These are phyloP conservation scores for Dendrobium catenatum DNA, from an alignment of 106 monocot species.

Conservation along the genomic window DNA sequence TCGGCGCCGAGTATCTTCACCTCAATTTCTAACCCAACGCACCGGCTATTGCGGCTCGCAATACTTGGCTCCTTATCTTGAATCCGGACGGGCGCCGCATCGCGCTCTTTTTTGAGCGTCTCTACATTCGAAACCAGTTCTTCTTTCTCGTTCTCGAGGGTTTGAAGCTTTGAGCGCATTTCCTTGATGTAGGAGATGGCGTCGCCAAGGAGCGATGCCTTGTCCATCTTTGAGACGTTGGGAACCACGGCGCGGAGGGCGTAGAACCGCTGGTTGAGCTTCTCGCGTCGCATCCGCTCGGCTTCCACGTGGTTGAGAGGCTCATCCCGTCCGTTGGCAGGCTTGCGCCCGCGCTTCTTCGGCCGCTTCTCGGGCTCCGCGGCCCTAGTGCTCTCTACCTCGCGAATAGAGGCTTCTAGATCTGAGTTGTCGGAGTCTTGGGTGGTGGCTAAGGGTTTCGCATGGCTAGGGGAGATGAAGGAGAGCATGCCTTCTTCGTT, in stretches of 20 bases:
- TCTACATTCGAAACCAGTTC: slow-evolving; percentile 28
- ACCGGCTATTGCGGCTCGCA: slow-evolving; percentile 11
- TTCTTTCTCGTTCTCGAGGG: slow-evolving; percentile 44
- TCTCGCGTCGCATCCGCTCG: slow-evolving; percentile 82
- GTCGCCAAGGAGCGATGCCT: slow-evolving; percentile 84
- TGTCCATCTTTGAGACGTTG: slow-evolving; percentile 97
- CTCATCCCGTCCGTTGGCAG: slow-evolving; percentile 82
- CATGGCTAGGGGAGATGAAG: slow-evolving; percentile 40
- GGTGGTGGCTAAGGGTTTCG: slow-evolving; percentile 8
- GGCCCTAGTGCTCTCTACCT: slow-evolving; percentile 53
- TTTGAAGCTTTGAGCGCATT: slow-evolving; percentile 35
- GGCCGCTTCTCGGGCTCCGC: slow-evolving; percentile 57
- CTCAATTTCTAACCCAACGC: slow-evolving; percentile 43
- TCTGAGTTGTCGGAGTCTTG: slow-evolving; percentile 71
- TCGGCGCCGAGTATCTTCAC: slow-evolving; percentile 60
- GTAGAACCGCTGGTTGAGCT: slow-evolving; percentile 95
- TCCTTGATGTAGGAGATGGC: slow-evolving; percentile 85
- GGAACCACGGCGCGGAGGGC: slow-evolving; percentile 89
- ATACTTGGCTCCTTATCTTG: neutral
- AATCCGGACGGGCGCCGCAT: neutral
- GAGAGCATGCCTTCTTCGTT: slow-evolving; percentile 77
- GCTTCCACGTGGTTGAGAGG: slow-evolving; percentile 93
- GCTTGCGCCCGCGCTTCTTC: slow-evolving; percentile 74
- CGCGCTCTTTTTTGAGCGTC: slow-evolving; percentile 30
- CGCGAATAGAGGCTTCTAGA: slow-evolving; percentile 66